Base-by-base conservation (phyloP, 2,329 filamentous ascomycete species). In the Penicillium hordei region DNA sequence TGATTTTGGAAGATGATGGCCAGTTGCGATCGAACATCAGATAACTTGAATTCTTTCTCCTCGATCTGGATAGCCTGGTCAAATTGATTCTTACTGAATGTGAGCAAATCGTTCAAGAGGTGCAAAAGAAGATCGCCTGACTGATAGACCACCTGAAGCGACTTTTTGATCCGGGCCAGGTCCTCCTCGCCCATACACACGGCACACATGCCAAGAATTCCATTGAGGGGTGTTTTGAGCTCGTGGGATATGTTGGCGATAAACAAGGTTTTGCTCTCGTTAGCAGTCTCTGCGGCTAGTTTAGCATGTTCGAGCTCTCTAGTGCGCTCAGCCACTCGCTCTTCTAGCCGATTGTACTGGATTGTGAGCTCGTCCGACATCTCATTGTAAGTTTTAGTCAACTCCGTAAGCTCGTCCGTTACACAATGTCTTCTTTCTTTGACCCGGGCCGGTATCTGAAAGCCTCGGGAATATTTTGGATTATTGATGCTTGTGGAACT, bases 51-150 rank as follows among this genome's bases (percentile, higher is more conserved):
- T 66, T 96, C 92, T 60, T 86, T 90, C 71, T 95, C 89, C 65
- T 96, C 91, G 1, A 96, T 79, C 40, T 81, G 88, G 43, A 96
- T 79, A 60, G 93, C 87, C 66, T 95, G 90, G 3, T 91, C 92
- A 50, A 96, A 92, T 73, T 96, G 91, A 68, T 97, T 96, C 75
- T 96, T 96, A 70, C 90, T 94, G 75, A 97, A 97, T 36, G 90
- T 96, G 39, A 97, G 78, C 4, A 97, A 81, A 77, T 97, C 93
- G 40, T 94, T 94, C 8, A 97, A 80, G 1, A 97, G 82, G 69
- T 96, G 92, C 2, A 96, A 79, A 8, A 97, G 77, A 6, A 96
- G 76, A 71, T 97, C 93, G 5, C 84, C 91, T 23, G 90, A 93
- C 74, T 93, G 94, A 76, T 96, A 96, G 21, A 97, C 87, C 19